These are phyloP conservation scores for Auricularia cornea DNA, from an alignment of 768 basidiomycete genomes.

Conservation along the genomic window DNA sequence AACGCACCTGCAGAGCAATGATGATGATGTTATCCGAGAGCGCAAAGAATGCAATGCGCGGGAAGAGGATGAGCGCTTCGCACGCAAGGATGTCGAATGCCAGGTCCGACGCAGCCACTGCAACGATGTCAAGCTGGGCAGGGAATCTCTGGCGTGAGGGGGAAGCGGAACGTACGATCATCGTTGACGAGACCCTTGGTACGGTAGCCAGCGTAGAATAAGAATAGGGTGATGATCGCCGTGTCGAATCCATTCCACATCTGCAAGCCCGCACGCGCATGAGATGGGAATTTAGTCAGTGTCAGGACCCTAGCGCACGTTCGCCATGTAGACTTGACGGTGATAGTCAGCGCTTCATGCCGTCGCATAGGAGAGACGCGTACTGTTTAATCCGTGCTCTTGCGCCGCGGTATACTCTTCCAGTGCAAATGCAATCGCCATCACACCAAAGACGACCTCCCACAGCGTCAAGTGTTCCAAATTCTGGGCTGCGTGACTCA, in stretches of 20 bases:
- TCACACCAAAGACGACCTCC: constrained; percentile 68
- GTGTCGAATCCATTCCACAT: constrained; percentile 91
- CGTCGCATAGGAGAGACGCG: constrained; percentile 23
- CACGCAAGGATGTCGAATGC: constrained; percentile 82
- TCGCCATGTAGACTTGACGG: constrained; percentile 67
- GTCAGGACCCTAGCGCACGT: no score
- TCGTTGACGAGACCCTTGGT: constrained; percentile 47
- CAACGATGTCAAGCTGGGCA: background rate
- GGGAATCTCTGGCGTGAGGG: background rate
- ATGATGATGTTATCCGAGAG: constrained; percentile 73
- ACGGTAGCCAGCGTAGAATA: constrained; percentile 58
- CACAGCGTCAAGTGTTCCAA: constrained; percentile 41
- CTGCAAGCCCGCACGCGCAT: no score
- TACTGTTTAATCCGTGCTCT: constrained; percentile 83
- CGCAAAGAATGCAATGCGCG: constrained; percentile 77
- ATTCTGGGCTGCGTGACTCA: constrained; percentile 53
- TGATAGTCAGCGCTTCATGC: background rate
- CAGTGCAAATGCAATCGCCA: constrained; percentile 68
- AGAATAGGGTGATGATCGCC: constrained; percentile 59
- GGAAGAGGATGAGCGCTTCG: constrained; percentile 78
- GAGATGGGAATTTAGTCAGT: no score
- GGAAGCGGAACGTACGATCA: constrained; percentile 36
- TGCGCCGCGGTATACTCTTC: constrained; percentile 84
- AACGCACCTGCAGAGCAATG: constrained; percentile 39
- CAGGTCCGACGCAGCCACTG: constrained; percentile 44